These are phyloP conservation scores for Geotrichum phurueaensis DNA, from an alignment of 1,139 yeast genomes.

Conservation along the genomic window DNA sequence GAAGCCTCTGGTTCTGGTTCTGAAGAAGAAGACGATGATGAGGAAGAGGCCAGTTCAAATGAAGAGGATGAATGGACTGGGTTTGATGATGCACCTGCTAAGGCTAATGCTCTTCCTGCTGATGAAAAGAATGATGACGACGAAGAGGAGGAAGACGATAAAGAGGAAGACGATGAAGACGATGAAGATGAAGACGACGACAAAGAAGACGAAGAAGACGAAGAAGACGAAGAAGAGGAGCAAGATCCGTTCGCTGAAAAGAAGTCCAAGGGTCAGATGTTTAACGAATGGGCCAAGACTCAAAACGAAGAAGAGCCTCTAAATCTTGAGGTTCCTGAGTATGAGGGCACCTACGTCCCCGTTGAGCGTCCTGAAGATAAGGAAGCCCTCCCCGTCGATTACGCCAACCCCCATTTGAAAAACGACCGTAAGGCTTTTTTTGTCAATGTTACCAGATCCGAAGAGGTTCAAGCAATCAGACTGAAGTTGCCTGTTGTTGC, in stretches of 20 bases:
- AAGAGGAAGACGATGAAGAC: conserved; percentile 23
- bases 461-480: conserved; percentile 60
- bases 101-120: conserved; percentile 23
- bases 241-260: conserved; percentile 25
- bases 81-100: conserved; percentile 17
- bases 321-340: conserved; percentile 31
- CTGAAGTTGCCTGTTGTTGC: conserved; percentile 78
- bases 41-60: conserved; percentile 20
- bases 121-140: conserved; percentile 24
- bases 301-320: conserved; percentile 23
- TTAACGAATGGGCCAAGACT: conserved; percentile 49
- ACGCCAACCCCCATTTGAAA: conserved; percentile 29
- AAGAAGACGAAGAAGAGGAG: conserved; percentile 21
- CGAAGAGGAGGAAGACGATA: conserved; percentile 20
- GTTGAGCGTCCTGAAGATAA: conserved; percentile 35
- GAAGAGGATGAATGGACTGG: conserved; percentile 25
- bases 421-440: conserved; percentile 57
- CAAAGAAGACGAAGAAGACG: conserved; percentile 17
- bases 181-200: conserved; percentile 20
- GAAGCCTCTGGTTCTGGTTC: conserved; percentile 26
- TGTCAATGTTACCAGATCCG: conserved; percentile 60
- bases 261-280: conserved; percentile 41
- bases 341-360: conserved; percentile 32
- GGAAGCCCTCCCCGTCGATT: conserved; percentile 44
- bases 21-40: conserved; percentile 22